Conservation (phyloP, 1,284 basidiomycete genomes). For the Apiotrichum veenhuisii region DNA sequence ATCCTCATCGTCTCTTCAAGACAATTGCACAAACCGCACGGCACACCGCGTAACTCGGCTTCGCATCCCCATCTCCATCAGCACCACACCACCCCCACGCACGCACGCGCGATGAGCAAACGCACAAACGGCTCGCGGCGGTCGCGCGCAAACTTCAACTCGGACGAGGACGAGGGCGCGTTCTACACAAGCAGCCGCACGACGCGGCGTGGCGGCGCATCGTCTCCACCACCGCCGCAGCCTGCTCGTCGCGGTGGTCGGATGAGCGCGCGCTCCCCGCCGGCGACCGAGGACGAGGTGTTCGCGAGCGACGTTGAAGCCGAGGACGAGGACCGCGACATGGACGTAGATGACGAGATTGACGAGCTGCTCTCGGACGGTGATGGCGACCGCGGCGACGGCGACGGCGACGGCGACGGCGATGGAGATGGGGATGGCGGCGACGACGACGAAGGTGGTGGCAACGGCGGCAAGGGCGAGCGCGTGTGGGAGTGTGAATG, state of each 20-base stretch:
- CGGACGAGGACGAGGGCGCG: not conserved
- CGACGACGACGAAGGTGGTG: conserved; percentile 3
- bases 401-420: conserved; percentile 1
- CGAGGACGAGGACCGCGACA: conserved; percentile 1
- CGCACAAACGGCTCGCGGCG: not conserved
- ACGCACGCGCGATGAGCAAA: not conserved
- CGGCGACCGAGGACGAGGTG: not conserved
- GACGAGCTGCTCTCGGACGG: conserved; percentile 28
- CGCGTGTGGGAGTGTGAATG: conserved; percentile 22
- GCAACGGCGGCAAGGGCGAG: not conserved
- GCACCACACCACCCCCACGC: not conserved
- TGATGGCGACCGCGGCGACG: not conserved
- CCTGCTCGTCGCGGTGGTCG: no score
- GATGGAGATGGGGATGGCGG: conserved; percentile 7
- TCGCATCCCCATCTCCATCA: no score
- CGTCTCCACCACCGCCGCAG: not conserved
- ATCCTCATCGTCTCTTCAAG: not conserved
- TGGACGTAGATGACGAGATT: conserved; percentile 33
- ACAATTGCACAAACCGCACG: not conserved
- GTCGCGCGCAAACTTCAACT: not conserved
- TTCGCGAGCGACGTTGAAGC: not conserved
- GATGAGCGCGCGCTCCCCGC: not conserved
- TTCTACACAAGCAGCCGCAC: not conserved
- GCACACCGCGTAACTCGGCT: no score
- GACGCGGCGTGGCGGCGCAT: not conserved